These are phyloP conservation scores for Fonsecaea multimorphosa DNA, from an alignment of 2,329 filamentous ascomycete species.

Conservation along the genomic window DNA sequence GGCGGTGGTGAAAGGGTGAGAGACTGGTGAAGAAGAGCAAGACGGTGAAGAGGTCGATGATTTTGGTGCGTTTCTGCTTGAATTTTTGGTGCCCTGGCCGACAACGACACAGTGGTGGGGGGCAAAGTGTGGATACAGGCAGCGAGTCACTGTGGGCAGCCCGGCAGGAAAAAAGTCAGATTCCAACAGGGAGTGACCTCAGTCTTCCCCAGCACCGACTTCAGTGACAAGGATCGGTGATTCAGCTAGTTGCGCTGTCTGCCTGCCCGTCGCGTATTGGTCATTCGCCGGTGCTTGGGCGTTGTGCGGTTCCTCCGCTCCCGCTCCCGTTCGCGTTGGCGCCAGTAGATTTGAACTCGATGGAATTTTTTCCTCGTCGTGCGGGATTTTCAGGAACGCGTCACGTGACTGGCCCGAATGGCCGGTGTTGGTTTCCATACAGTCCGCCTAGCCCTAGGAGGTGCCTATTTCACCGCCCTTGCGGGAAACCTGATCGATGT, in stretches of 20 bases:
- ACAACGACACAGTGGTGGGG: constrained; percentile 32
- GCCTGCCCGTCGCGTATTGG: constrained; percentile 10
- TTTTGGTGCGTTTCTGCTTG: constrained; percentile 21
- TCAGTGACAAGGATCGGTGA: constrained; percentile 19
- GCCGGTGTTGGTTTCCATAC: not conserved
- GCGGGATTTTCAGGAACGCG: constrained; percentile 15
- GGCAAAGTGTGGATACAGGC: constrained; percentile 18
- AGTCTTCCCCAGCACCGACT: not conserved
- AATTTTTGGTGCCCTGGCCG: constrained; percentile 26
- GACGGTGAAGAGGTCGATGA: constrained; percentile 18
- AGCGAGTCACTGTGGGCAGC: constrained; percentile 8
- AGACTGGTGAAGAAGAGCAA: constrained; percentile 11
- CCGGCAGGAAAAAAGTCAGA: not conserved
- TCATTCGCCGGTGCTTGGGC: constrained; percentile 13
- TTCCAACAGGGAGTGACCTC: constrained; percentile 7
- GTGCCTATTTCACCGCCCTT: not conserved
- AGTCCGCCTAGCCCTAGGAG: not conserved
- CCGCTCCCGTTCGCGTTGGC: constrained; percentile 6
- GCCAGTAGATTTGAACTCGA: not conserved
- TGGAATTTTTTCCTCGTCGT: constrained; percentile 15
- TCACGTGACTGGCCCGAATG: constrained; percentile 9
- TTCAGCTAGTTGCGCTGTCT: constrained; percentile 26
- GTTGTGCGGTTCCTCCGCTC: constrained; percentile 1
- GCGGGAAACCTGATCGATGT: not conserved
- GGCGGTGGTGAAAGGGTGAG: constrained; percentile 13